Conservation (phyloP, 176 grass and related monocot genomes). For the Hyparrhenia diplandra region DNA sequence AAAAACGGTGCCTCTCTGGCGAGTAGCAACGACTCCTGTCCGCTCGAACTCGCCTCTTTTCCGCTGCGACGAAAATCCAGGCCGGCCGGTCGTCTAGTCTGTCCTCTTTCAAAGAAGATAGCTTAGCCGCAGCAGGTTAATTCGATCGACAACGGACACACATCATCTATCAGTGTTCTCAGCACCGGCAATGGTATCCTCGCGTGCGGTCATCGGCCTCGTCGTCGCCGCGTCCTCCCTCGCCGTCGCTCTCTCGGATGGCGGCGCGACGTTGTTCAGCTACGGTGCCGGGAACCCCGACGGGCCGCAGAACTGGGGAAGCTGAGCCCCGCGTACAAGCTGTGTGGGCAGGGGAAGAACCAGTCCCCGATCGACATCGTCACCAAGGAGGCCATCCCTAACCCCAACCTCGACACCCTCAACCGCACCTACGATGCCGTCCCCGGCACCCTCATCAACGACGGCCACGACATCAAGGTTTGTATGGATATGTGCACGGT, state of each 20-base stretch:
- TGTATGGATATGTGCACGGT: too few species aligned
- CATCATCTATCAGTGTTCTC: too few species aligned
- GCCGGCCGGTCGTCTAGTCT: background rate
- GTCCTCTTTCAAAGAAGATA: too few species aligned
- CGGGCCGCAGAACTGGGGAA: conserved; percentile 64
- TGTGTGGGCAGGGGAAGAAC: conserved; percentile 40
- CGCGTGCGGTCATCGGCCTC: background rate
- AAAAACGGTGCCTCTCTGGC: background rate
- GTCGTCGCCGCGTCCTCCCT: conserved; percentile 2
- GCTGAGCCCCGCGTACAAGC: conserved; percentile 39
- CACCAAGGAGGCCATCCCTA: conserved; percentile 2
- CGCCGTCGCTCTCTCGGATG: conserved; percentile 7
- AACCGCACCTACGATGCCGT: conserved; percentile 33
- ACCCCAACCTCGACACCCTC: conserved; percentile 16
- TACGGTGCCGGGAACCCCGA: background rate
- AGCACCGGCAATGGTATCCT: background rate
- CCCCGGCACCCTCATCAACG: conserved; percentile 48
- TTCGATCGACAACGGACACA: too few species aligned
- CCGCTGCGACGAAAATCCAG: background rate
- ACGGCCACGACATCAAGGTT: conserved; percentile 48
- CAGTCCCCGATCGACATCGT: conserved; percentile 83
- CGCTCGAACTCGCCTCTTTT: background rate
- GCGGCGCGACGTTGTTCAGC: background rate
- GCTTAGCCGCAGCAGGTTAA: too few species aligned
- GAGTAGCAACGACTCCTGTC: background rate